Evolutionary conservation across 306 rosid genomes (phyloP).

Genomic region (Hippophae gyantsensis): DNA sequence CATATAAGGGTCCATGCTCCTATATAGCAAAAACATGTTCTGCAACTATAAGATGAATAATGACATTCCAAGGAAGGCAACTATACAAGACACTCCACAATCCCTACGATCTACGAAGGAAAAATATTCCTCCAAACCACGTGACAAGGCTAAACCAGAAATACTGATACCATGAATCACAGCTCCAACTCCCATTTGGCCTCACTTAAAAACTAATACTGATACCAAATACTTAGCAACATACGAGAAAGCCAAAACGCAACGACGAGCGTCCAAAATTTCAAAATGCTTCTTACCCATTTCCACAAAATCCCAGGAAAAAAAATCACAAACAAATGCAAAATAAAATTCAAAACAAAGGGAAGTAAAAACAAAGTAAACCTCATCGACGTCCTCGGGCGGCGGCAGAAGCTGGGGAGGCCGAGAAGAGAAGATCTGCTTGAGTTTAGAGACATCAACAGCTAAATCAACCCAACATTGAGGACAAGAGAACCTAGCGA

Average conservation of each 20-base stretch:
- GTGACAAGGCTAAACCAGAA: too few species aligned
- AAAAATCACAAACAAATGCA: too few species aligned
- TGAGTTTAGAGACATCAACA: conserved; percentile 57
- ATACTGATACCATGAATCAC: too few species aligned
- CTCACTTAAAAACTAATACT: too few species aligned
- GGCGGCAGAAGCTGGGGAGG: conserved; percentile 25
- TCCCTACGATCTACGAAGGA: too few species aligned
- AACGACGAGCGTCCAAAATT: not conserved
- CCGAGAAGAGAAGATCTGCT: conserved; percentile 20
- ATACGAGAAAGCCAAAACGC: not conserved
- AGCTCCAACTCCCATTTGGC: too few species aligned
- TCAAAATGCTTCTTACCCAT: not conserved
- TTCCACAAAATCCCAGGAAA: not conserved
- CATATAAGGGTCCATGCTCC: too few species aligned
- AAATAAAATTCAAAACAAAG: not conserved
- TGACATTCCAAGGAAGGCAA: too few species aligned
- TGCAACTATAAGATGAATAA: too few species aligned
- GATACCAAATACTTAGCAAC: not conserved
- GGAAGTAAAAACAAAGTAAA: not conserved
- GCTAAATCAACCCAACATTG: conserved; percentile 87
- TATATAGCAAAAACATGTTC: too few species aligned
- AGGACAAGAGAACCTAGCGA: conserved; percentile 68
- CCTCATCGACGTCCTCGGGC: conserved; percentile 57
- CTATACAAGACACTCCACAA: too few species aligned
- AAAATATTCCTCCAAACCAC: too few species aligned